Conservation (phyloP, 257 asterid genomes). For the Ajuga chamaepitys region DNA sequence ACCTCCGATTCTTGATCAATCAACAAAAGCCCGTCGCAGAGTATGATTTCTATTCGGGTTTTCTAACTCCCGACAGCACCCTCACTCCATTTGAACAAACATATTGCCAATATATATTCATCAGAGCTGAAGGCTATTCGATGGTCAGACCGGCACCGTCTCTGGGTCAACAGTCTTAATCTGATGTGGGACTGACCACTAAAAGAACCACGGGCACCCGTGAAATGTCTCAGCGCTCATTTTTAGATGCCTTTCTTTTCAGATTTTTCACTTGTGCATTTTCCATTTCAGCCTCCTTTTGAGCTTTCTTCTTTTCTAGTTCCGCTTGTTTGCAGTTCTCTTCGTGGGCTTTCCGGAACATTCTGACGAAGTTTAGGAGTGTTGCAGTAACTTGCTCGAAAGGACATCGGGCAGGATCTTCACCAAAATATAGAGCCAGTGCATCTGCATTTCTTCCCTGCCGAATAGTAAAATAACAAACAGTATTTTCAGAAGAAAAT, state of each 20-base stretch:
- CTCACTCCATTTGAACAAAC: slow-evolving; percentile 23
- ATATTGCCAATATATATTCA: slow-evolving; percentile 13
- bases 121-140: slow-evolving; percentile 20
- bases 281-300: slow-evolving; percentile 81
- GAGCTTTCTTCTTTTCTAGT: slow-evolving; percentile 93
- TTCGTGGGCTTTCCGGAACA: slow-evolving; percentile 88
- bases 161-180: background rate
- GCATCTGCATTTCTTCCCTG: slow-evolving; percentile 99
- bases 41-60: slow-evolving; percentile 20
- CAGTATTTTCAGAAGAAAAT: background rate
- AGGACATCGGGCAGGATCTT: slow-evolving; percentile 94
- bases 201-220: slow-evolving; percentile 5
- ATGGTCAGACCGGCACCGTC: slow-evolving; percentile 18
- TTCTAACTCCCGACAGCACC: slow-evolving; percentile 31
- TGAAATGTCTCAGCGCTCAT: slow-evolving; percentile 25
- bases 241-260: slow-evolving; percentile 45
- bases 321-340: slow-evolving; percentile 94
- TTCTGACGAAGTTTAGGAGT: slow-evolving; percentile 83
- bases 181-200: slow-evolving; percentile 3
- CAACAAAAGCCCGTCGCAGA: background rate
- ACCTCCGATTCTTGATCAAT: slow-evolving; percentile 17
- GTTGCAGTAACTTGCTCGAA: slow-evolving; percentile 96
- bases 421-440: slow-evolving; percentile 86
- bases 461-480: slow-evolving; percentile 16
- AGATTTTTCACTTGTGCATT: slow-evolving; percentile 50